A percentile compares a stretch with the other conserved stretches of the same genome.
These are phyloP conservation scores for Triticum aestivum DNA, from an alignment of 176 grass and related monocot genomes.

Conservation along the genomic window DNA sequence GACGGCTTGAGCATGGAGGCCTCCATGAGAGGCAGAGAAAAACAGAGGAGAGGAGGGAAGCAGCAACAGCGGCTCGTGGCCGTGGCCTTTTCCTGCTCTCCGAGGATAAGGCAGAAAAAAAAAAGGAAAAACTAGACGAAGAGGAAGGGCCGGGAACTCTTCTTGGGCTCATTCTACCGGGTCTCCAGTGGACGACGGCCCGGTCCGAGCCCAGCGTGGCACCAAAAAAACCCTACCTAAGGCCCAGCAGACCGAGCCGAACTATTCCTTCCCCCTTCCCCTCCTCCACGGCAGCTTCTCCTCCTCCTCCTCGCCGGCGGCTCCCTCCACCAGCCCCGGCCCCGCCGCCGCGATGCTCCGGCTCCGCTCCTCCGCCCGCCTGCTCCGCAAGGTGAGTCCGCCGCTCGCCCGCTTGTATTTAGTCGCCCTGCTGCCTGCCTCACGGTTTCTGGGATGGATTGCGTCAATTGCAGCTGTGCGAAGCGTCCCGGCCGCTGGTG, in stretches of 20 bases:
- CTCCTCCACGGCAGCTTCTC: background rate
- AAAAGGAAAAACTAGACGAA: background rate
- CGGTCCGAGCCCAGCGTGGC: background rate
- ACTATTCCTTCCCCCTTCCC: background rate
- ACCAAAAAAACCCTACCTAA: constrained; percentile 24
- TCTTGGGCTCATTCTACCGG: background rate
- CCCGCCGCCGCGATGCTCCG: constrained; percentile 27
- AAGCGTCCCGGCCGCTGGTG: constrained; percentile 19
- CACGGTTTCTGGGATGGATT: background rate
- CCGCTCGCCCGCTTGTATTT: background rate
- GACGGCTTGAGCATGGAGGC: constrained; percentile 24
- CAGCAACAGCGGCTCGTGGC: background rate
- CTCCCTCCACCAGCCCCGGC: background rate
- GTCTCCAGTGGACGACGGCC: background rate
- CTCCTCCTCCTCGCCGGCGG: background rate
- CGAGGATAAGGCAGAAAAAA: constrained; percentile 26
- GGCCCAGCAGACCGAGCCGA: background rate
- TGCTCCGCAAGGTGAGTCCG: background rate
- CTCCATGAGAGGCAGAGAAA: constrained; percentile 20
- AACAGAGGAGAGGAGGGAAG: background rate
- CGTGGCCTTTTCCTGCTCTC: background rate
- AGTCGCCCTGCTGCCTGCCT: background rate
- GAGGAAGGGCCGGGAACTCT: background rate
- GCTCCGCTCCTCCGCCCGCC: constrained; percentile 44
- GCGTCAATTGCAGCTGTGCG: constrained; percentile 17